Percentiles rank a stretch among this genome's conserved stretches.
Evolutionary conservation across 148 eudicot genomes (phyloP).

Genomic region (Rhododendron mucronatum): DNA sequence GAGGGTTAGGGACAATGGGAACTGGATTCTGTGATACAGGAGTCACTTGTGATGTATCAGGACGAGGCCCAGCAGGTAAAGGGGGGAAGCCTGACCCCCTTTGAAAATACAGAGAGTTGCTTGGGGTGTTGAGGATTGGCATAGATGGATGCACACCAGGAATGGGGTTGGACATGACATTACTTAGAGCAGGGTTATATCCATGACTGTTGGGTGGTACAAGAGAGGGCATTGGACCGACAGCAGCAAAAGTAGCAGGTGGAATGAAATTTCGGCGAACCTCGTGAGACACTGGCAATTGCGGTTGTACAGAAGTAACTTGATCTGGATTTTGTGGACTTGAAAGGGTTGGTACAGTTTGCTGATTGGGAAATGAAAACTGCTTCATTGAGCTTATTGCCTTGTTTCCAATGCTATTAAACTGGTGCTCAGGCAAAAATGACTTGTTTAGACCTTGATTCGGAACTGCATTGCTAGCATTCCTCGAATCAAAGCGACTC

Average conservation of each 20-base stretch:
- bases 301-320: conserved; percentile 33
- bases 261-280: conserved; percentile 32
- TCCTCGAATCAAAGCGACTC: conserved; percentile 33
- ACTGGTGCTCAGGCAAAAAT: conserved; percentile 30
- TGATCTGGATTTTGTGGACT: conserved; percentile 37
- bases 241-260: conserved; percentile 15
- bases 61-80: conserved; percentile 40
- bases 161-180: conserved; percentile 24
- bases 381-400: conserved; percentile 20
- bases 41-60: conserved; percentile 33
- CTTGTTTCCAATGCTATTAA: conserved; percentile 27
- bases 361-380: conserved; percentile 33
- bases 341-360: conserved; percentile 25
- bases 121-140: conserved; percentile 37
- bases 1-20: conserved; percentile 37
- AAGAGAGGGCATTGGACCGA: conserved; percentile 21
- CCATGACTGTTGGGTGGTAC: conserved; percentile 43
- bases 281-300: conserved; percentile 32
- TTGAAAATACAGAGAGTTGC: conserved; percentile 36
- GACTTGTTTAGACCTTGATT: conserved; percentile 34
- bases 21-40: conserved; percentile 40
- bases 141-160: conserved; percentile 38
- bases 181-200: conserved; percentile 33
- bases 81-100: conserved; percentile 35
- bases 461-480: conserved; percentile 25